These are phyloP conservation scores for Telfairia occidentalis DNA, from an alignment of 331 rosid species.

Conservation along the genomic window DNA sequence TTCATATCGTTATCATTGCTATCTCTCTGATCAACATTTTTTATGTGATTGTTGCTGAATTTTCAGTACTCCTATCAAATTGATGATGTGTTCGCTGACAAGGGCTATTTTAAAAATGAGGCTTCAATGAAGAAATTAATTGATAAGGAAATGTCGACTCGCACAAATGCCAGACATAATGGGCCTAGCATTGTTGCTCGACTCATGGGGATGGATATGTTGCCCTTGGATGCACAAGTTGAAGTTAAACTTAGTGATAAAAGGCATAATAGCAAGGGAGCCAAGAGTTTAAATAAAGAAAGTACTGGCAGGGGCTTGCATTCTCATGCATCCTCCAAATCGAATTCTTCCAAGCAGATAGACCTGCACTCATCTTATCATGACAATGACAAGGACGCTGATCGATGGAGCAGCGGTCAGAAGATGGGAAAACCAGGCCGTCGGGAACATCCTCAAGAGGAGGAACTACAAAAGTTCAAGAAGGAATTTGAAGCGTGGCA, in stretches of 20 bases:
- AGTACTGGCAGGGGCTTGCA: conserved; percentile 35
- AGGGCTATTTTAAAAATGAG: conserved; percentile 24
- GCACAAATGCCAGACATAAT: conserved; percentile 40
- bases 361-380: conserved; percentile 34
- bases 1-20: background rate
- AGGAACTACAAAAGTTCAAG: conserved; percentile 84
- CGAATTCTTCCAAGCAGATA: conserved; percentile 36
- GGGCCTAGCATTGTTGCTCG: conserved; percentile 91
- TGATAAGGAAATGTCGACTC: conserved; percentile 59
- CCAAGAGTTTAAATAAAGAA: conserved; percentile 40
- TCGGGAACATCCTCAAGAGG: conserved; percentile 93
- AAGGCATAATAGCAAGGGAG: conserved; percentile 29
- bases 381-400: conserved; percentile 26
- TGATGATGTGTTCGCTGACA: conserved; percentile 2
- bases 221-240: conserved; percentile 43
- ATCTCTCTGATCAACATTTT: background rate
- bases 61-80: conserved; percentile 14
- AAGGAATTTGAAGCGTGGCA: conserved; percentile 94
- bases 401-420: conserved; percentile 33
- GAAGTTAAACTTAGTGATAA: conserved; percentile 38
- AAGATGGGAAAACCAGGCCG: conserved; percentile 45
- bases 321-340: conserved; percentile 33
- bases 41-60: background rate
- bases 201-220: conserved; percentile 84
- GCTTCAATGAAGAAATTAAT: conserved; percentile 85